Evolutionary conservation across 1,284 basidiomycete genomes (phyloP), one percentile per base, ranked within the genome.

Genomic region (Moniliophthora roreri): DNA sequence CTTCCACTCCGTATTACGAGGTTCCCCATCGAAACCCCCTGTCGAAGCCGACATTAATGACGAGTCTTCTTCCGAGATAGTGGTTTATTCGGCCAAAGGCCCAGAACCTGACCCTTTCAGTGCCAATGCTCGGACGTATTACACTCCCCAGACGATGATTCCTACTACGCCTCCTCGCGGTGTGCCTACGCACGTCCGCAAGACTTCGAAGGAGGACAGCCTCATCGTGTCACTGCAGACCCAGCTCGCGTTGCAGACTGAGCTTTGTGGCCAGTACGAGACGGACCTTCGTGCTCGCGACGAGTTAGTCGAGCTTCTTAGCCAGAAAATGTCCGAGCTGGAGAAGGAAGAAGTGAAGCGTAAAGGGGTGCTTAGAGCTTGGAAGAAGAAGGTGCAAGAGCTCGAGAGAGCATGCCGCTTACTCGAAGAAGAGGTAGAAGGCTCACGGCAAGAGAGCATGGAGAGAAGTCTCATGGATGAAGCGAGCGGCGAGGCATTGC

Each of bases 391-490:
- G 59, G 84, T 89, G 4, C 73, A 72, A 39, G 86, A 89, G 59
- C 69, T 91, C 38, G 87, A 91, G 69, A 77, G 73, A 58, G 74
- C 80, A 53, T 82, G 84, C 54, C 72, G 81, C 11, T 69, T 74
- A 52, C 73, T 91, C 18, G 84, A 89, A 62, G 85, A 87, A 38
- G 84, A 88, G 61, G 81, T 87, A 15, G 87, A 90, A 46, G 71
- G 74, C 3, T 85, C 81, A 52, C 73, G 83, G 46, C 81, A 82
- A 63, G 84, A 85, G 60, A 85, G 79, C 61, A 69, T 83, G 68
- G 88, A 89, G 61, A 73, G 87, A 37, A 89, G 85, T 56, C 67
- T 89, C 37, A 87, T 89, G 82, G 89, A 91, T 60, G 87, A 87
- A 59, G 88, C 88, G 0, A 87, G 84, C 54, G 77, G 83, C 1